Evolutionary conservation across 805 yeast genomes (phyloP), one percentile per base, ranked within the genome.

Genomic region (Ogataea nitratoaversa): DNA sequence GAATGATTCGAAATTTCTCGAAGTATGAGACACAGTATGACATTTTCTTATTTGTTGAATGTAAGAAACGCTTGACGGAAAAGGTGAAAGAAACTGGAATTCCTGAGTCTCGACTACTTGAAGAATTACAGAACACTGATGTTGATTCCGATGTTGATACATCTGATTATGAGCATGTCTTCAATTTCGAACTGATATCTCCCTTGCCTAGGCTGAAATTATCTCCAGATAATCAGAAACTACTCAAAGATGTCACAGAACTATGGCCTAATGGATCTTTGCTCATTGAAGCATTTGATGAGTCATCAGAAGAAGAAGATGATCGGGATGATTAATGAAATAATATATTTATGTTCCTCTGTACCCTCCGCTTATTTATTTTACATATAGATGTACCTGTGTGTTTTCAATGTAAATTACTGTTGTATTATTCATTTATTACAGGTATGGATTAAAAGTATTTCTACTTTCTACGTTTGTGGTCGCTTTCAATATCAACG

Each of bases 1-100:
- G 79, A 40, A 53, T 71, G 7, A 64, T 78, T 2, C 70, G 72
- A 25, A 68, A 64, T 28, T 70, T 81, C 38, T 47, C 52, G 31
- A 60, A 65, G 24, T 43, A 57, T 2, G 62, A 69, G n/a, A 52
- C 73, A 0, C 46, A 74, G 19, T 57, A 54, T 30, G 79, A 78
- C 32, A 51, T 81, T 2, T 78, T 78, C 51, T 52, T 72, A 36
- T 75, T 64, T 48, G 70, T 78, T 30, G 78, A 74, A 41, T 50
- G 73, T 9, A 62, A 66, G 37, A 37, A 71, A 8, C 51, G 50
- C 27, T 13, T 56, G 16, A 35, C 44, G 2, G 44, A 34, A 5
- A 23, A 43, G n/a, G 19, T 42, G 7, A 22, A 38, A 19, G 49
- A 47, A 4, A 31, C 33, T 19, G 41, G 38, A 2, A 20, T 22